Evolutionary conservation across 2,329 filamentous ascomycete genomes (phyloP), one percentile per base, ranked within the genome.

Genomic region (Penicillium sp.): DNA sequence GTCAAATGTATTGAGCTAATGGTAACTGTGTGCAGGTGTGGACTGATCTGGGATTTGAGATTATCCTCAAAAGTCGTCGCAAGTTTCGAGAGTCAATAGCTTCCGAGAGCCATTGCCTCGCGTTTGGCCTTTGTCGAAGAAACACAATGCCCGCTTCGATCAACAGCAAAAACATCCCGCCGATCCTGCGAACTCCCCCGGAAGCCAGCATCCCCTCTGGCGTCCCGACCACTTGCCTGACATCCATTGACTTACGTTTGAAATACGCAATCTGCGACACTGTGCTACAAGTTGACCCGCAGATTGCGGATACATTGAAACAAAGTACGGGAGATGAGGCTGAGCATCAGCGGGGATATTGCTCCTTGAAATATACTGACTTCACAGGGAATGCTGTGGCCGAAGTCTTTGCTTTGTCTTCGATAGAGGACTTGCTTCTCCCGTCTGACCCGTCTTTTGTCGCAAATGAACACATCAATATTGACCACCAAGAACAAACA

Each of bases 1-100:
- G 31, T 31, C 3, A 25, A 3, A n/a, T 25, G 15, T n/a, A 12
- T 12, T 20, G 20, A 12, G 14, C 28, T 47, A 4, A 45, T 10
- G 11, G 3, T 10, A n/a, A 28, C 22, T 3, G 38, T 2, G 2
- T 51, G 6, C 34, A 77, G 75, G 55, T 73, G 35, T 77, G 74
- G 74, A 52, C 67, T 1, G 66, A 73, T 28, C 59, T 76, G 47
- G 71, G 68, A 14, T 69, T 76, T 28, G 53, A 51, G 5, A 59
- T 67, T 7, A 48, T 63, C 6, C 65, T 64, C 31, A 70, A 70
- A 57, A 64, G 57, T n/a, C 65, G 49, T 41, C 57, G 63, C 17
- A 37, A 45, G 28, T n/a, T 17, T 8, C 8, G 17, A 3, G 49
- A 61, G 25, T 35, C 47, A 1, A 28, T 59, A 50, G 5, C 17